These are phyloP conservation scores for Alternaria brassicicola DNA, from an alignment of 2,329 filamentous ascomycete genomes.

Conservation along the genomic window DNA sequence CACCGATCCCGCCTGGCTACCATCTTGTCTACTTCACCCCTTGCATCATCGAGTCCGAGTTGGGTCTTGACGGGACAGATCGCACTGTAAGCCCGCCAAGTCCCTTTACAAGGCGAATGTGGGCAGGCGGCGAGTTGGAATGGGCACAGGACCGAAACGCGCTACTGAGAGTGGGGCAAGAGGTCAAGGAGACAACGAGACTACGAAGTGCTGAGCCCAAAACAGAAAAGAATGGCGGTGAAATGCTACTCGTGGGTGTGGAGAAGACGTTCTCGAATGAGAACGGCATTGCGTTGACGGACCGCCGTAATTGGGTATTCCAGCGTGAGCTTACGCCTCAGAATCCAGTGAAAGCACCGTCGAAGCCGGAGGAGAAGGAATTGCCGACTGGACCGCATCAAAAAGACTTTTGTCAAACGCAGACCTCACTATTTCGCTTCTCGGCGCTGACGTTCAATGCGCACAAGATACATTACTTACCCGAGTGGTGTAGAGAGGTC, in stretches of 20 bases:
- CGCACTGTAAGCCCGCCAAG: slow-evolving; percentile 73
- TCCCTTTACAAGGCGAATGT: slow-evolving; percentile 79
- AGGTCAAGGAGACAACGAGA: slow-evolving; percentile 53
- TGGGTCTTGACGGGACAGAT: slow-evolving; percentile 86
- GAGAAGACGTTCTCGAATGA: slow-evolving; percentile 58
- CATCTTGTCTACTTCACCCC: slow-evolving; percentile 91
- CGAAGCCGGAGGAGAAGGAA: slow-evolving; percentile 24
- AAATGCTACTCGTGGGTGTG: slow-evolving; percentile 66
- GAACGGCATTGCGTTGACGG: slow-evolving; percentile 43
- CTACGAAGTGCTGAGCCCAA: slow-evolving; percentile 55
- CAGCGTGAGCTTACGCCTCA: slow-evolving; percentile 50
- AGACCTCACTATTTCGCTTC: slow-evolving; percentile 83
- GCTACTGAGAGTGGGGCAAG: slow-evolving; percentile 38
- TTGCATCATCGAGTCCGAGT: slow-evolving; percentile 64
- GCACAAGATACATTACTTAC: slow-evolving; percentile 87
- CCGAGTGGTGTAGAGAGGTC: slow-evolving; percentile 68
- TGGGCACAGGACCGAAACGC: slow-evolving; percentile 53
- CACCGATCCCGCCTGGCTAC: slow-evolving; percentile 68
- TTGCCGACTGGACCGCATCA: slow-evolving; percentile 24
- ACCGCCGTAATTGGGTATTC: slow-evolving; percentile 48
- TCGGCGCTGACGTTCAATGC: slow-evolving; percentile 92
- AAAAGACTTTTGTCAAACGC: slow-evolving; percentile 68
- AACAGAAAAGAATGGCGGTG: slow-evolving; percentile 57
- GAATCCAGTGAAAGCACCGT: slow-evolving; percentile 45
- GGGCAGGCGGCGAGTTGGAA: slow-evolving; percentile 80